phyloP scores from a whole-genome alignment of 257 asterid species.

The Capsicum chinense region DNA sequence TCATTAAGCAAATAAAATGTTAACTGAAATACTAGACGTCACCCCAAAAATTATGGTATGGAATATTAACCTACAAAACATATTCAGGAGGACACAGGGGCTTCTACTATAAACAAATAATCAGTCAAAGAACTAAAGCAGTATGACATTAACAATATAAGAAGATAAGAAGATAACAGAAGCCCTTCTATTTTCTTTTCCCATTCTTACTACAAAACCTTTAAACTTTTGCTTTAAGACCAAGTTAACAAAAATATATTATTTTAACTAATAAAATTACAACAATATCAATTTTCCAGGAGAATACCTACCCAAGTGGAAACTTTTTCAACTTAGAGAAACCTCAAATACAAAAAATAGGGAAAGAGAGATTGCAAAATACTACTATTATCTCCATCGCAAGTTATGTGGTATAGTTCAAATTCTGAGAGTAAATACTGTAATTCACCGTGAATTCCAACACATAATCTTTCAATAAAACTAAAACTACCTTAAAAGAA shows the following conservation, averaged over 20 bases:
- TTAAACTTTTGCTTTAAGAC: constrained; percentile 29
- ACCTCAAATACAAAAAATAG: background rate
- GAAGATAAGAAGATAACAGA: background rate
- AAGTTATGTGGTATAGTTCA: background rate
- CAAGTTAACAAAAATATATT: background rate
- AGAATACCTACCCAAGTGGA: too few relatives aligned
- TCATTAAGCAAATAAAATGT: constrained; percentile 23
- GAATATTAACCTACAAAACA: background rate
- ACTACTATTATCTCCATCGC: background rate
- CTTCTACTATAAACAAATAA: background rate
- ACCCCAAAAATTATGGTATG: background rate
- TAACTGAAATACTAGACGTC: background rate
- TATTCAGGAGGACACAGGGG: background rate
- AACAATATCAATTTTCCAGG: background rate
- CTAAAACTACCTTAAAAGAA: background rate
- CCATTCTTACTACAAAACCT: constrained; percentile 32
- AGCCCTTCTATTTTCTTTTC: constrained; percentile 18
- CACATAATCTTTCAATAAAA: too few relatives aligned
- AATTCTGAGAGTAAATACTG: too few relatives aligned
- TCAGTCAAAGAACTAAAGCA: background rate
- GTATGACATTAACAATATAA: background rate
- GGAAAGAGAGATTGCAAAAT: background rate
- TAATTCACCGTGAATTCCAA: too few relatives aligned
- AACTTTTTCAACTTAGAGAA: background rate
- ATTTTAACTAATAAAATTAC: background rate